Base-by-base conservation (phyloP, 768 basidiomycete genomes). In the Obba rivulosa region DNA sequence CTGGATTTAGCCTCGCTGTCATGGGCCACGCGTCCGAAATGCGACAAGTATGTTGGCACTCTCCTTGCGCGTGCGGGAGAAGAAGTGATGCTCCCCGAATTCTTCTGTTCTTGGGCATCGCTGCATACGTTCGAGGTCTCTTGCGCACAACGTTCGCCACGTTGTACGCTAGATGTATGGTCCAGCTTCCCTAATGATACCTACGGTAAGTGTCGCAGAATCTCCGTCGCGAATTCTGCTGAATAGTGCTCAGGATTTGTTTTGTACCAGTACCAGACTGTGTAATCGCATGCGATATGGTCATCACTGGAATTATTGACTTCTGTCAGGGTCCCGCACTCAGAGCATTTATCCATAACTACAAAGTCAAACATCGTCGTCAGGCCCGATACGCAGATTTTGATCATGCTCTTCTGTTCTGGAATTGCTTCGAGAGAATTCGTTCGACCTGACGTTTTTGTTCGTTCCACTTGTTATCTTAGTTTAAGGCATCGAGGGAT, bases 121-220 rank as follows among this genome's bases (percentile, higher is more conserved):
- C 50, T 58, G 25, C 50, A 58, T 35, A 58, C 57, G 28, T 61
- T 53, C 43, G 53, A 58, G 47, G 24, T 61, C 28, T 49, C 50
- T 9, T 61, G 60, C 34, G 46, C 47, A 4, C 4, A 23, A 18
- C 48, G 42, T 14, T 46, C 52, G 16, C 28, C 28, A 13, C 47
- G 49, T 17, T 62, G 61, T 37, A 17, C 54, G 28, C 40, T 62
- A 3, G 61, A 62, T 35, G 55, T 60, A 14, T 58, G 61, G 59
- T 53, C 59, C 18, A 59, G 49, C 28, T 31, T 31, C 38, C 57
- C 58, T 51, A 57, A 56, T 45, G 52, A 45, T 34, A 62, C 57
- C 16, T 62, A 55, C 49, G 61, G 61, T 59, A 49, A 51, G 56
- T 31, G 53, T 17, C 16, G 8, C 34, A 11, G 2, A 13, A 31